Conservation (phyloP, 768 basidiomycete species). For the Amanita jacksonii region DNA sequence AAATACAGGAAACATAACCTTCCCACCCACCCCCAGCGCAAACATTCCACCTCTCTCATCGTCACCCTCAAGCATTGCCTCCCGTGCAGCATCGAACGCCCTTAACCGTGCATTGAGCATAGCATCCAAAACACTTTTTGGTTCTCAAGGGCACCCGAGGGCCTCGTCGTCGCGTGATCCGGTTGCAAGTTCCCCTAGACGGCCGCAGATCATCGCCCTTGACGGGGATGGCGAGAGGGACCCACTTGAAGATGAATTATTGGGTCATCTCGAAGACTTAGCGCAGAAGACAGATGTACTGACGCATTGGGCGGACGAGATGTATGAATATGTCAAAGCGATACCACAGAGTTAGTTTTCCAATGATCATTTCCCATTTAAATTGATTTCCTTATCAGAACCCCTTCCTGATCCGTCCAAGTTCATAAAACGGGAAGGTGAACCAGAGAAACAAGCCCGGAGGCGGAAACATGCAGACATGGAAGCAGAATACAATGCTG, state of each 20-base stretch:
- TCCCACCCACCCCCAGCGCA: conserved; percentile 58
- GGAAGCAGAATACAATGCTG: conserved; percentile 75
- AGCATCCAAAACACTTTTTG: conserved; percentile 77
- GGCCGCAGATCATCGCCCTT: conserved; percentile 42
- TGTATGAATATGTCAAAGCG: conserved; percentile 83
- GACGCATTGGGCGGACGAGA: conserved; percentile 90
- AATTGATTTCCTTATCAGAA: conserved; percentile 33
- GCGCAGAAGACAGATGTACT: conserved; percentile 96
- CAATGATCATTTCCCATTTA: not conserved
- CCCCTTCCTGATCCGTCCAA: conserved; percentile 75
- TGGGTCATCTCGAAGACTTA: conserved; percentile 75
- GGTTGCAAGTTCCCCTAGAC: conserved; percentile 44
- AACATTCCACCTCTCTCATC: conserved; percentile 50
- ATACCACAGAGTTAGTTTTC: conserved; percentile 65
- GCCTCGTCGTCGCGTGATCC: conserved; percentile 30
- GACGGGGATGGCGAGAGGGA: conserved; percentile 42
- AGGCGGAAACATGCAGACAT: conserved; percentile 64
- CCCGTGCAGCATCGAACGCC: conserved; percentile 61
- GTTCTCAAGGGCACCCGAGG: conserved; percentile 30
- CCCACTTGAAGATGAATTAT: conserved; percentile 74
- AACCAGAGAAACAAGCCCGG: conserved; percentile 60
- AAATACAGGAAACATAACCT: conserved; percentile 38
- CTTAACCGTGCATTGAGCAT: conserved; percentile 71
- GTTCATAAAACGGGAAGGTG: conserved; percentile 61
- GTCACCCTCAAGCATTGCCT: conserved; percentile 50